Conservation (phyloP, 2,329 filamentous ascomycete species). For the Geosmithia morbida region DNA sequence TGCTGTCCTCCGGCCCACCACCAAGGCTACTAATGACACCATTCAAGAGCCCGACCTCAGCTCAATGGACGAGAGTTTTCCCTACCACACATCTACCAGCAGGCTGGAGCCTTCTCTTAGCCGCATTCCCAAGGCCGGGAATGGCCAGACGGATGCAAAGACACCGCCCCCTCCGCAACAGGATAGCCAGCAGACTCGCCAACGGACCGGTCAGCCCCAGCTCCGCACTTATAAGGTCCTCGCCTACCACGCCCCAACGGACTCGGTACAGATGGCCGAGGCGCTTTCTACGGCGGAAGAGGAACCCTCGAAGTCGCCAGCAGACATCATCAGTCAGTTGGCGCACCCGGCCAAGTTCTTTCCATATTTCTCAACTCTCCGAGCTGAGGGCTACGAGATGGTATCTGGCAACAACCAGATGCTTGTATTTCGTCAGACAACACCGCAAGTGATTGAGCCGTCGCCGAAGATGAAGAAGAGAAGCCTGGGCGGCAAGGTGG, state of each 20-base stretch:
- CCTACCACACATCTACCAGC: conserved; percentile 6
- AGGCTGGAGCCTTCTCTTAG: conserved; percentile 16
- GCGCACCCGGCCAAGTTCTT: conserved; percentile 52
- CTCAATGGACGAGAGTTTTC: conserved; percentile 27
- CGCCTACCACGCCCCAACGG: conserved; percentile 46
- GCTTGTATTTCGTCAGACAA: conserved; percentile 50
- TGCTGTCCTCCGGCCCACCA: background rate
- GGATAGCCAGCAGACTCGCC: no score
- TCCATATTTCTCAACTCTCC: conserved; percentile 43
- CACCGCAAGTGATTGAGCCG: background rate
- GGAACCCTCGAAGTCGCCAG: conserved; percentile 36
- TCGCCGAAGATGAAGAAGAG: conserved; percentile 18
- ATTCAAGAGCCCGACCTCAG: conserved; percentile 13
- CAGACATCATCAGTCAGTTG: conserved; percentile 44
- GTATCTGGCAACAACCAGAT: conserved; percentile 48
- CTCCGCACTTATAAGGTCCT: conserved; percentile 43
- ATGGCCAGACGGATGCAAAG: background rate
- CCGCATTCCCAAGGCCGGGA: conserved; percentile 6
- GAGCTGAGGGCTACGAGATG: conserved; percentile 51
- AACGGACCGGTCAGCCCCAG: background rate
- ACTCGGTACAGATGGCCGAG: conserved; percentile 42
- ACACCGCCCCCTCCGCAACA: background rate
- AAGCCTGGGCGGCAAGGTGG: conserved; percentile 28
- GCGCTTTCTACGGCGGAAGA: conserved; percentile 40
- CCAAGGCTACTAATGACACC: background rate